These are phyloP conservation scores for Hymenoscyphus scutula DNA, from an alignment of 2,329 filamentous ascomycete species.

Conservation along the genomic window DNA sequence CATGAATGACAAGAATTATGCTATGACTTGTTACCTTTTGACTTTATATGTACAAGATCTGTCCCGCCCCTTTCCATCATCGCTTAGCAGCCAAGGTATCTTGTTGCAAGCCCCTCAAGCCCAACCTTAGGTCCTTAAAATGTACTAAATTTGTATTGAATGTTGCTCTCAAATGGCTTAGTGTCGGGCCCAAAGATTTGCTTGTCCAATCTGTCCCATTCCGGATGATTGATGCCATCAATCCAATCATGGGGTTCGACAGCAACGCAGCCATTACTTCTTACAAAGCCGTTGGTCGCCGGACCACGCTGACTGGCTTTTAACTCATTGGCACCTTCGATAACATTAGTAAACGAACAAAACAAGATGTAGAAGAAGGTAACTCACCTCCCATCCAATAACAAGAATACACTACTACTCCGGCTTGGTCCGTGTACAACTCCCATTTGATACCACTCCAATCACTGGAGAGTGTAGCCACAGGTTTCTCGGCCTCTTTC, in stretches of 20 bases:
- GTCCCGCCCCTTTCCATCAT: background rate
- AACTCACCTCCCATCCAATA: conserved; percentile 49
- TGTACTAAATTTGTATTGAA: conserved; percentile 22
- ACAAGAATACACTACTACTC: conserved; percentile 82
- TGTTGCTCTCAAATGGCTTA: conserved; percentile 18
- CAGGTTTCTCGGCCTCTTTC: conserved; percentile 40
- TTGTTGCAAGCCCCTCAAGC: background rate
- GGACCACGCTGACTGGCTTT: conserved; percentile 59
- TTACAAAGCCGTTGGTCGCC: conserved; percentile 43
- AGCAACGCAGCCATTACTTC: conserved; percentile 79
- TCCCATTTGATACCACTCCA: conserved; percentile 82
- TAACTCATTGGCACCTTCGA: conserved; percentile 41
- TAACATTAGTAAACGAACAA: background rate
- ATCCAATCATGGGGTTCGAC: conserved; percentile 93
- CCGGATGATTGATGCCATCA: conserved; percentile 85
- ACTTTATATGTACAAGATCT: background rate
- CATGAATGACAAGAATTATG: no score
- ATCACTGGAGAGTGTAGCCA: conserved; percentile 64
- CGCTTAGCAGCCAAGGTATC: background rate
- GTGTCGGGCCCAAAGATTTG: conserved; percentile 53
- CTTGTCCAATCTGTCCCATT: conserved; percentile 68
- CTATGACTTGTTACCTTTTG: background rate
- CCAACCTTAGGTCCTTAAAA: conserved; percentile 4
- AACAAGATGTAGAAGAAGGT: background rate
- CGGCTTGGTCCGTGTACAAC: conserved; percentile 79